Evolutionary conservation across 768 basidiomycete genomes (phyloP).

Genomic region (Termitomyces sp.): DNA sequence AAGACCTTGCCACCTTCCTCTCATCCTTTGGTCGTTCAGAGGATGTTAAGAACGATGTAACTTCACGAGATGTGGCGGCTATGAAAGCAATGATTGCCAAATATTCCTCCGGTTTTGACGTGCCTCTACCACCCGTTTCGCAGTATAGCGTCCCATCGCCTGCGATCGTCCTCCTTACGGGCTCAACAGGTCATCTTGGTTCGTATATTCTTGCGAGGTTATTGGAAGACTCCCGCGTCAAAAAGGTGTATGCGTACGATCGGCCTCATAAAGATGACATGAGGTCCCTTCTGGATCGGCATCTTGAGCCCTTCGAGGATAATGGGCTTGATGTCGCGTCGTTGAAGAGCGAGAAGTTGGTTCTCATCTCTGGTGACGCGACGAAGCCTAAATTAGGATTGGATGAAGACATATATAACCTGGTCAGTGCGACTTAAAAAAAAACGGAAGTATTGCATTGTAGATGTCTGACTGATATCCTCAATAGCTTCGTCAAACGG

Average conservation of each 20-base stretch:
- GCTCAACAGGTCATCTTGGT: neutral
- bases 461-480: too few species aligned
- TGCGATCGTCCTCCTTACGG: neutral
- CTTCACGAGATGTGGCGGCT: neutral
- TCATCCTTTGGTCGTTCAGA: neutral
- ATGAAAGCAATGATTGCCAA: neutral
- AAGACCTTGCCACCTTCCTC: slow-evolving; percentile 6
- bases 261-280: neutral
- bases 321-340: neutral
- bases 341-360: neutral
- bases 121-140: neutral
- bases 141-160: neutral
- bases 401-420: neutral
- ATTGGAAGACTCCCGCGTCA: neutral
- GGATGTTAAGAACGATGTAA: neutral
- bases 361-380: neutral
- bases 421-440: neutral
- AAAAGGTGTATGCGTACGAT: slow-evolving; percentile 31
- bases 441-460: too few species aligned
- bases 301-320: neutral
- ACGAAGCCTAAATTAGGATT: neutral
- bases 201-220: neutral
- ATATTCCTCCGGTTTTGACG: neutral
- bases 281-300: neutral
- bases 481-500: too few species aligned